phyloP scores from a whole-genome alignment of 2,329 filamentous ascomycete genomes.

The Trichoderma citrinoviride region DNA sequence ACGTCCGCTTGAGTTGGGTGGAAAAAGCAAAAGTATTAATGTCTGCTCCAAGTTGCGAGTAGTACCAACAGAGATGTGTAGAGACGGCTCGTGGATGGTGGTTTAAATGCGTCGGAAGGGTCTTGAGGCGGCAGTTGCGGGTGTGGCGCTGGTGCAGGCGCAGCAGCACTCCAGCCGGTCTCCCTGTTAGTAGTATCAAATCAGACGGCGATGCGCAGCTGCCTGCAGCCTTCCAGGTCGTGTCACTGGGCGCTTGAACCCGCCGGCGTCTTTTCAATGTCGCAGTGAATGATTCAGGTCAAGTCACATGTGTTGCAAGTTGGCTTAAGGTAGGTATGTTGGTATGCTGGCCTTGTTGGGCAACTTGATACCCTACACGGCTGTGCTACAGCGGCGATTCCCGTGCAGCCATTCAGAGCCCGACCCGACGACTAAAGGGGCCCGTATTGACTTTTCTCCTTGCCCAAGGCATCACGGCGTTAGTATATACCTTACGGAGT shows the following conservation, averaged over 20 bases:
- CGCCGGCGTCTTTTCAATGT: neutral
- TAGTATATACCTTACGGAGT: too few relatives aligned
- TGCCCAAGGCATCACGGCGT: too few relatives aligned
- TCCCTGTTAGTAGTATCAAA: neutral
- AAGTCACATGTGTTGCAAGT: neutral
- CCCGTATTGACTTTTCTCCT: too few relatives aligned
- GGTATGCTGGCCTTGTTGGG: too few relatives aligned
- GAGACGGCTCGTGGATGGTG: too few relatives aligned
- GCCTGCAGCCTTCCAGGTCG: neutral
- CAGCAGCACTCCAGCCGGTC: neutral
- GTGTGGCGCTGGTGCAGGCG: conserved; percentile 16
- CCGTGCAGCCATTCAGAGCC: neutral
- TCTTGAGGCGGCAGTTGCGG: neutral
- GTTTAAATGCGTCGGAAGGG: conserved; percentile 10
- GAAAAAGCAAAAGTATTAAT: neutral
- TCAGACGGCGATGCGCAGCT: neutral
- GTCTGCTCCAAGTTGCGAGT: neutral
- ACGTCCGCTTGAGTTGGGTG: neutral
- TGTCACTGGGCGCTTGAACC: neutral
- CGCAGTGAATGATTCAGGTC: neutral
- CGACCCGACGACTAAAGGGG: neutral
- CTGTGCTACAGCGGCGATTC: too few relatives aligned
- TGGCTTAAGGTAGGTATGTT: too few relatives aligned
- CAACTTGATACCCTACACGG: too few relatives aligned
- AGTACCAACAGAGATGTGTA: too few relatives aligned